Evolutionary conservation across 495 filamentous ascomycete species (phyloP).

Genomic region (Cenococcum geophilum): DNA sequence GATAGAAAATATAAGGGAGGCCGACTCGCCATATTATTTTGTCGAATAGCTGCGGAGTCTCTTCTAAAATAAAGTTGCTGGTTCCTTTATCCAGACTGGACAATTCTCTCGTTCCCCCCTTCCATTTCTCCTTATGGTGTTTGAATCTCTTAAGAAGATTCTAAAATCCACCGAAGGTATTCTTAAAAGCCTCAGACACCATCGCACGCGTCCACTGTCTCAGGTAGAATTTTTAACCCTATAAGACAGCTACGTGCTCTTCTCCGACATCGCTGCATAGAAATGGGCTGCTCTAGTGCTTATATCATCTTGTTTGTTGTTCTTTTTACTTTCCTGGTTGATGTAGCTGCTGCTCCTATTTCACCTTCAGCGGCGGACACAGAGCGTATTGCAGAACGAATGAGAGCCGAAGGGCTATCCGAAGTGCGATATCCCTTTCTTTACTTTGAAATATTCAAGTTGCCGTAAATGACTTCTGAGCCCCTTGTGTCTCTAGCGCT

Average conservation of each 20-base stretch:
- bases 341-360: constrained; percentile 15
- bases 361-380: constrained; percentile 20
- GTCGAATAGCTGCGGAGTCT: no score
- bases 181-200: constrained; percentile 2
- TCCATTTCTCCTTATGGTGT: constrained; percentile 6
- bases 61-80: background rate
- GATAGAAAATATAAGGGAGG: no score
- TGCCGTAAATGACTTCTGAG: no score
- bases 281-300: constrained; percentile 1
- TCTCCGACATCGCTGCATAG: background rate
- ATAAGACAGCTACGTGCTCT: background rate
- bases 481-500: no score
- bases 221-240: constrained; percentile 16
- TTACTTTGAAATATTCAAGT: background rate
- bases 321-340: constrained; percentile 9
- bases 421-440: constrained; percentile 12
- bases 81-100: background rate
- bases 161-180: constrained; percentile 13
- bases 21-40: no score
- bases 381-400: constrained; percentile 16
- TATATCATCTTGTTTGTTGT: background rate
- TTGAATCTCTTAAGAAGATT: constrained; percentile 13
- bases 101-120: background rate
- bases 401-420: constrained; percentile 19
- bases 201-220: background rate